These are phyloP conservation scores for Stylonectria norvegica DNA, from an alignment of 2,329 filamentous ascomycete genomes.

Conservation along the genomic window DNA sequence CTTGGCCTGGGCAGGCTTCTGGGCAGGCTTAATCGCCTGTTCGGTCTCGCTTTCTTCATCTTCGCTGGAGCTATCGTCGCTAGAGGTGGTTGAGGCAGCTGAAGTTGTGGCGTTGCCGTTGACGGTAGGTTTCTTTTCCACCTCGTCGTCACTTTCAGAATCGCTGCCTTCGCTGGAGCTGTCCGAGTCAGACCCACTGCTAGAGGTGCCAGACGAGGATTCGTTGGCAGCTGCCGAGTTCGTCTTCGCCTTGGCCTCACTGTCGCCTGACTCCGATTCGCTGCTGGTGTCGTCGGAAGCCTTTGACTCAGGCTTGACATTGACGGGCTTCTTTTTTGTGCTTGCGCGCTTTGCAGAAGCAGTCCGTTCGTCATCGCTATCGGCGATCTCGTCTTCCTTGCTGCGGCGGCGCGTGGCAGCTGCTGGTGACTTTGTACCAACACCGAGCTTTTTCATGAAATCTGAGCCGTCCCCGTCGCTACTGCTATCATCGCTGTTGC, in stretches of 20 bases:
- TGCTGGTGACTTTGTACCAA: conserved; percentile 13
- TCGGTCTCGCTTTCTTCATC: conserved; percentile 13
- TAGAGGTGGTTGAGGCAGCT: conserved; percentile 19
- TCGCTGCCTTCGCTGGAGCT: conserved; percentile 32
- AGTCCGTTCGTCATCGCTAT: conserved; percentile 40
- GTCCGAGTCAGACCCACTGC: conserved; percentile 24
- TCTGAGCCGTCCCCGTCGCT: conserved; percentile 28
- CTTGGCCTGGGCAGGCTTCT: conserved; percentile 5
- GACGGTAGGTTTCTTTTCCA: conserved; percentile 6
- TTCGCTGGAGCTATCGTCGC: conserved; percentile 18
- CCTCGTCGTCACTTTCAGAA: conserved; percentile 27
- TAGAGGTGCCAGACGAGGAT: conserved; percentile 19
- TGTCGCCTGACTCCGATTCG: conserved; percentile 30
- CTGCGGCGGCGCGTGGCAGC: conserved; percentile 22
- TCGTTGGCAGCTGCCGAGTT: conserved; percentile 18
- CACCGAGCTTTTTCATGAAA: conserved; percentile 33
- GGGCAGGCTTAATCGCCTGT: conserved; percentile 6
- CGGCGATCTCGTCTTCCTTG: conserved; percentile 40
- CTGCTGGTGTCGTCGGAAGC: conserved; percentile 24
- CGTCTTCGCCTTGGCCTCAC: conserved; percentile 17
- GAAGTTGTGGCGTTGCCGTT: conserved; percentile 17
- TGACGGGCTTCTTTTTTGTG: conserved; percentile 12
- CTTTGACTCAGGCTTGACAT: conserved; percentile 17
- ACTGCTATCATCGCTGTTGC: conserved; percentile 34
- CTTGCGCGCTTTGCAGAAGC: conserved; percentile 23